phyloP scores from a whole-genome alignment of 441 rosid genomes.

The Eutrema salsugineum region DNA sequence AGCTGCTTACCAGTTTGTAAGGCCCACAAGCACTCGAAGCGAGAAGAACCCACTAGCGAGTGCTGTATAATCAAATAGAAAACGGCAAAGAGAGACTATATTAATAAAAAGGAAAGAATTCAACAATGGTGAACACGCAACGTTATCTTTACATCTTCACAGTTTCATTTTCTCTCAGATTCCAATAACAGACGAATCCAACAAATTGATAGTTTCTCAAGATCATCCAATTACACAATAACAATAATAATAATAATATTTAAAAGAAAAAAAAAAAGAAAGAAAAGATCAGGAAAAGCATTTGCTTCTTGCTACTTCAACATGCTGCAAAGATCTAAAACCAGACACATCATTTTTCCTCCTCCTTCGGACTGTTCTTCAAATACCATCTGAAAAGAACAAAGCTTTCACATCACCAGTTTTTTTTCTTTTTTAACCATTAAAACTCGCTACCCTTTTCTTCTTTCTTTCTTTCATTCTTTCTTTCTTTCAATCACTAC shows the following conservation, averaged over 20 bases:
- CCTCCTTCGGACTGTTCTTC: not conserved
- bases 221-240: constrained; percentile 27
- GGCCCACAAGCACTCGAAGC: no score
- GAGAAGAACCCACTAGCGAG: no score
- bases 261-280: not conserved
- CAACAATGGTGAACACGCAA: constrained; percentile 17
- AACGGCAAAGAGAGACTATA: not conserved
- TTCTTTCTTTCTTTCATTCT: not conserved
- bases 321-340: constrained; percentile 20
- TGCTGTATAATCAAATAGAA: not conserved
- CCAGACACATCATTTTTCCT: not conserved
- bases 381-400: constrained; percentile 1
- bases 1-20: no score
- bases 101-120: not conserved
- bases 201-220: constrained; percentile 23
- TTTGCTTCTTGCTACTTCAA: constrained; percentile 13
- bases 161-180: constrained; percentile 3
- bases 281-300: constrained; percentile 10
- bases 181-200: constrained; percentile 22
- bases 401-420: constrained; percentile 19
- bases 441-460: constrained; percentile 7
- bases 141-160: constrained; percentile 27
- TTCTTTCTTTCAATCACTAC: constrained; percentile 8
- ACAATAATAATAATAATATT: not conserved
- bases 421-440: not conserved